Base-by-base conservation (phyloP, 257 asterid species). In the Lantana camara region DNA sequence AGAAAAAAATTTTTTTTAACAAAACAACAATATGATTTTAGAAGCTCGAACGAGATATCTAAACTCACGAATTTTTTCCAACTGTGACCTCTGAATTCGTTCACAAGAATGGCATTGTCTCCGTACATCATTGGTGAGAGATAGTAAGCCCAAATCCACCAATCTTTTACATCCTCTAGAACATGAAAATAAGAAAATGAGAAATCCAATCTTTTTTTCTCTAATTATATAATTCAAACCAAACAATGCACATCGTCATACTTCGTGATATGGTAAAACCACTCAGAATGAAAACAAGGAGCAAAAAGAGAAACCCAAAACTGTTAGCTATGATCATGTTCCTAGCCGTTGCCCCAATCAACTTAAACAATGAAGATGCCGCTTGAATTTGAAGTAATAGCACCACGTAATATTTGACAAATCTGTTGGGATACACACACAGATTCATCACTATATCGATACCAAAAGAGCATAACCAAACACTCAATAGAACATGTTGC, bases 191-290 rank as follows among this genome's bases (percentile, higher is more conserved):
- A 34, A 13, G 9, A 27, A 9, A 15, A 38, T 6, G 17, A 44
- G 40, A 34, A 48, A 57, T 24, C 29, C 17, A 55, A 16, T 27
- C 5, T 27, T 2, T n/a, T n/a, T n/a, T n/a, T n/a, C n/a, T n/a
- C n/a, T n/a, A n/a, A n/a, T n/a, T n/a, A n/a, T 34, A 1, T 16
- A 38, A 40, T 12, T 57, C 11, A 48, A 38, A 37, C 32, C 56
- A 24, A 14, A 53, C 41, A 27, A 66, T 55, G 13, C 16, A 12
- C 54, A 13, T 1, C 40, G 2, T 5, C 46, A 30, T 72, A 85
- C 93, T 84, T 77, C 83, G 71, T 7, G 84, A 79, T 22, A 85
- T 63, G 59, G 79, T 64, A 35, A 80, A 81, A 14, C 94, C 90
- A 35, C 88, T 73, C 45, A 77, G 0, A 9, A 67, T 77, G 58